Evolutionary conservation across 179 eudicot species (phyloP), one percentile per base, ranked within the genome.

Genomic region (Beta corolliflora): DNA sequence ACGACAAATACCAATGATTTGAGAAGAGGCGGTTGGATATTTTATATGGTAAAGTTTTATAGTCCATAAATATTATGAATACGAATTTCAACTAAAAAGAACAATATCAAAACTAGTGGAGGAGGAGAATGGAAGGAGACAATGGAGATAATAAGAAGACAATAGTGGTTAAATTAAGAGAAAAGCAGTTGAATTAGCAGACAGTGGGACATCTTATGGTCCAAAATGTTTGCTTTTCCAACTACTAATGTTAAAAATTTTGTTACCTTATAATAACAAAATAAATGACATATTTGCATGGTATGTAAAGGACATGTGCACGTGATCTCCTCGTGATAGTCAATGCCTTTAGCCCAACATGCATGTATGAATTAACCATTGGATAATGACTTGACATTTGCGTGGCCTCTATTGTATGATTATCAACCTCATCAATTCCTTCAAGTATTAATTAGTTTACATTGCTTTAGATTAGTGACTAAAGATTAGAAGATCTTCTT

Each of bases 251-350:
- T 77, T 82, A 53, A 71, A 36, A 2, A 36, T 63, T 72, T 52
- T 60, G 63, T 19, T 53, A 70, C n/a, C 48, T 52, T 81, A 66
- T 8, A 70, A 59, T 58, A 77, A 71, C 50, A 53, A 19, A 60
- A 60, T 36, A 68, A 53, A 9, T 71, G 70, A 66, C 79, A 83
- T 67, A 23, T 45, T 79, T 83, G 58, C 46, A 61, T 31, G 61
- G 73, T 61, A 71, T 56, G 23, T 54, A 44, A 67, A 66, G 14
- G 75, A 79, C 82, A 78, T 78, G 60, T 75, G 70, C 85, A 78
- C 79, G 82, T 83, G 82, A 68, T 76, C 29, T 19, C 76, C 76
- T 69, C 60, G 84, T 81, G 76, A 68, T 82, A 61, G 56, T 70
- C 77, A 82, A 65, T 74, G 10, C 54, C 59, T 56, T 75, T 71